Evolutionary conservation across 2,329 filamentous ascomycete genomes (phyloP).

Genomic region (Cladosporium sp.): DNA sequence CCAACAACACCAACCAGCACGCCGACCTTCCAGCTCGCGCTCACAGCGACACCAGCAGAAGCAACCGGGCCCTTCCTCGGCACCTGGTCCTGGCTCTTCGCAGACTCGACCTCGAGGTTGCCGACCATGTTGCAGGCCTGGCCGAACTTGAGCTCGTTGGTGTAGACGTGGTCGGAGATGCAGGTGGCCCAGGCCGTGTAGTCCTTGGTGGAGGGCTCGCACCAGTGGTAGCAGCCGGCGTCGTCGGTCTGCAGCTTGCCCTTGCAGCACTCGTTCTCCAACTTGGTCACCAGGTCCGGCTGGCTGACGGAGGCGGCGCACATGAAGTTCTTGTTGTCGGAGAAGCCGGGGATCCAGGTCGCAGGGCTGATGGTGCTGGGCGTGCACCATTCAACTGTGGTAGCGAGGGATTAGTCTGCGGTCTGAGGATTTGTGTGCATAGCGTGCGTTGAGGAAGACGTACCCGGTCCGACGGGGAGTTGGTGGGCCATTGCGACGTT

Average conservation of each 20-base stretch:
- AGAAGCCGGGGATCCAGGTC: slow-evolving; percentile 7
- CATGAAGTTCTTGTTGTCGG: neutral
- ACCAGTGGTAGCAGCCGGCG: slow-evolving; percentile 9
- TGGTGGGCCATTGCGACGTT: too few relatives aligned
- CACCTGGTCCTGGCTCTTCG: neutral
- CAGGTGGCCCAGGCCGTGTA: slow-evolving; percentile 3
- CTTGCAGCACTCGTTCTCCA: slow-evolving; percentile 5
- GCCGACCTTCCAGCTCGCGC: slow-evolving; percentile 4
- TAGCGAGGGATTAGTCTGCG: too few relatives aligned
- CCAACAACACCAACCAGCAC: slow-evolving; percentile 6
- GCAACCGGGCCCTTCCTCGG: neutral
- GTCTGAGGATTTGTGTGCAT: too few relatives aligned
- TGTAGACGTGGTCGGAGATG: slow-evolving; percentile 7
- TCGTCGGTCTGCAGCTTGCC: neutral
- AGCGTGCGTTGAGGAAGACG: too few relatives aligned
- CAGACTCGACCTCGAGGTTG: neutral
- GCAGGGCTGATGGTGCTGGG: slow-evolving; percentile 6
- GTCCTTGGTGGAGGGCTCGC: slow-evolving; percentile 1
- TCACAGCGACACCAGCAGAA: neutral
- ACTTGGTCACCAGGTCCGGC: neutral
- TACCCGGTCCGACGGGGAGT: too few relatives aligned
- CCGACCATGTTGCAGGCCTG: slow-evolving; percentile 6
- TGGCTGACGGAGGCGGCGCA: slow-evolving; percentile 4
- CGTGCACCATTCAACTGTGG: neutral
- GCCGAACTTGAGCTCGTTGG: slow-evolving; percentile 1